phyloP scores from a whole-genome alignment of 2,329 filamentous ascomycete genomes.

The Pochonia chlamydosporia region DNA sequence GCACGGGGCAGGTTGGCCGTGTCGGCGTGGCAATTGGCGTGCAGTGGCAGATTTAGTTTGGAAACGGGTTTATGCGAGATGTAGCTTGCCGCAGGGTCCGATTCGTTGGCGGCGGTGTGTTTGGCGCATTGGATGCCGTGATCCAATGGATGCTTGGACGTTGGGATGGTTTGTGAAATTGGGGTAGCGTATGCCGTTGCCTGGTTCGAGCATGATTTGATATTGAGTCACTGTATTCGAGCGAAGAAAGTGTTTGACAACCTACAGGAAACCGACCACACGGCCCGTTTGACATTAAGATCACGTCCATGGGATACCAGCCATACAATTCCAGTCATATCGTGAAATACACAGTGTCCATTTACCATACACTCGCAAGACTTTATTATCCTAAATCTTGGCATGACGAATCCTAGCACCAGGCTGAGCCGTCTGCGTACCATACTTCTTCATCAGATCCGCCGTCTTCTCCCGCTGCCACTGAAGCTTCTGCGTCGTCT shows the following conservation, averaged over 20 bases:
- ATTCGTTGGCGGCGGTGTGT: conserved; percentile 6
- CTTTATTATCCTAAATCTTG: conserved; percentile 34
- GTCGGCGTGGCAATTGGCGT: conserved; percentile 1
- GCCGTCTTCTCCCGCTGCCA: conserved; percentile 60
- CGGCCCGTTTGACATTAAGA: too few relatives aligned
- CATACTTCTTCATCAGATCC: conserved; percentile 58
- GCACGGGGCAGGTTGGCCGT: not conserved
- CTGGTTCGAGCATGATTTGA: not conserved
- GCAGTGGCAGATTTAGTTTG: too few relatives aligned
- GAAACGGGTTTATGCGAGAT: not conserved
- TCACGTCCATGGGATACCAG: too few relatives aligned
- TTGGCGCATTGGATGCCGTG: not conserved
- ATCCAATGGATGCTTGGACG: not conserved
- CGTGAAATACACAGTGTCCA: too few relatives aligned
- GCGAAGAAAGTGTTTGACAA: too few relatives aligned
- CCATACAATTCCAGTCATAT: too few relatives aligned
- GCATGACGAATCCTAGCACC: conserved; percentile 45
- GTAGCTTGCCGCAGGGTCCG: not conserved
- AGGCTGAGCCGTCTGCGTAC: conserved; percentile 38
- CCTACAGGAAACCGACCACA: too few relatives aligned
- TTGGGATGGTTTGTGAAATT: not conserved
- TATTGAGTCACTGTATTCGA: not conserved
- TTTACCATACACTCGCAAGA: too few relatives aligned
- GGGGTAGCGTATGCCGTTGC: not conserved
- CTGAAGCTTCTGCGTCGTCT: conserved; percentile 55